Conservation (phyloP, 2,329 filamentous ascomycete species). For the Neoscytalidium dimidiatum region DNA sequence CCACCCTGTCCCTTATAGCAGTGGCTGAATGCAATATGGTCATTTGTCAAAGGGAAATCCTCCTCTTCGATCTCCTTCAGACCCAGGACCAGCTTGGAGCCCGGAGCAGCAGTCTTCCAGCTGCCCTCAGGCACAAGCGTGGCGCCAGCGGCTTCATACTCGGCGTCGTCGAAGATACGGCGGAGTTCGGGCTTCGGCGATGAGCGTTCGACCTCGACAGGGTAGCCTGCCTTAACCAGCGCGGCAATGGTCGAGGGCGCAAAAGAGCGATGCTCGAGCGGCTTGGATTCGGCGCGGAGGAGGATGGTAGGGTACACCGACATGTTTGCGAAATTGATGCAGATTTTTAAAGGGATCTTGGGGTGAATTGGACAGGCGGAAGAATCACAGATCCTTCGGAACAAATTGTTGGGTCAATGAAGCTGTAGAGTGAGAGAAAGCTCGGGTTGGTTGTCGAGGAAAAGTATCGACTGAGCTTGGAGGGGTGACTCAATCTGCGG, state of each 20-base stretch:
- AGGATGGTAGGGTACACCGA: conserved; percentile 40
- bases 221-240: conserved; percentile 44
- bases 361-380: background rate
- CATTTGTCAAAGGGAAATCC: conserved; percentile 41
- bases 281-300: conserved; percentile 44
- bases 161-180: conserved; percentile 45
- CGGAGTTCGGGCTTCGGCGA: conserved; percentile 38
- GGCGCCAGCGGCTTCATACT: conserved; percentile 41
- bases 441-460: background rate
- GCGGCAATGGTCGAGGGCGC: conserved; percentile 42
- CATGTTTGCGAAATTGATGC: conserved; percentile 8
- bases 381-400: background rate
- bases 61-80: conserved; percentile 45
- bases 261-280: conserved; percentile 43
- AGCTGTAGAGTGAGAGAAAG: background rate
- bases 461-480: conserved; percentile 15
- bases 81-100: conserved; percentile 43
- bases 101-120: conserved; percentile 38
- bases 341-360: background rate
- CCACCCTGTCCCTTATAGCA: conserved; percentile 46
- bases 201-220: conserved; percentile 42
- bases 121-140: conserved; percentile 39
- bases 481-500: conserved; percentile 14
- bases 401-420: background rate
- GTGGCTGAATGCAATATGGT: conserved; percentile 44